Percentiles rank a stretch among this genome's conserved stretches.
Evolutionary conservation across 768 basidiomycete species (phyloP).

Genomic region (Mycena vulgaris): DNA sequence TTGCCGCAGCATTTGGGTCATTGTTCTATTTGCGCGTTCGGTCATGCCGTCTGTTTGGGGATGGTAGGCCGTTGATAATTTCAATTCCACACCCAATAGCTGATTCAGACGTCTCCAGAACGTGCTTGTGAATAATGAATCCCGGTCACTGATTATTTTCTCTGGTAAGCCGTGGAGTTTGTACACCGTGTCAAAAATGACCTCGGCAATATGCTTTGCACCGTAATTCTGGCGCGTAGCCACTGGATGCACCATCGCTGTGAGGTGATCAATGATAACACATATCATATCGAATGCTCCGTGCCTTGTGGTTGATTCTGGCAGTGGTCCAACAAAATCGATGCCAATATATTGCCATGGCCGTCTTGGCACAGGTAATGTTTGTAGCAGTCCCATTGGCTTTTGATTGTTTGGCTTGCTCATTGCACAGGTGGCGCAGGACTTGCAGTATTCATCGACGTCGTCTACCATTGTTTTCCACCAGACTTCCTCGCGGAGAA

Average conservation of each 20-base stretch:
- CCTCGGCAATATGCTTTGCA: constrained; percentile 39
- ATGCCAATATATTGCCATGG: constrained; percentile 47
- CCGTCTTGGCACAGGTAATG: constrained; percentile 33
- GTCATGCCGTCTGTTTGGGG: too few relatives aligned
- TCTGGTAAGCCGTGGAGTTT: constrained; percentile 38
- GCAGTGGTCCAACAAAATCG: constrained; percentile 46
- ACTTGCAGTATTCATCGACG: constrained; percentile 20
- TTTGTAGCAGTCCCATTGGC: constrained; percentile 38
- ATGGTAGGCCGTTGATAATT: too few relatives aligned
- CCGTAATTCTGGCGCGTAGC: constrained; percentile 40
- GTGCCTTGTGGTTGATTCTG: constrained; percentile 36
- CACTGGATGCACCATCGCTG: constrained; percentile 43
- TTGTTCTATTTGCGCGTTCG: too few relatives aligned
- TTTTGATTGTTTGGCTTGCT: constrained; percentile 33
- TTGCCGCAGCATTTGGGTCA: too few relatives aligned
- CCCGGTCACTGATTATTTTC: constrained; percentile 13
- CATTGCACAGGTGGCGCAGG: constrained; percentile 35
- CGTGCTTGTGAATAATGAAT: not conserved
- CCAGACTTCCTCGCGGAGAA: constrained; percentile 26
- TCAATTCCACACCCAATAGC: too few relatives aligned
- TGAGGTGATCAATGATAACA: constrained; percentile 41
- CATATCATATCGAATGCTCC: constrained; percentile 44
- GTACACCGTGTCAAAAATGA: constrained; percentile 37
- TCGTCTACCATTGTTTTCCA: constrained; percentile 27
- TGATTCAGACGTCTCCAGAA: too few relatives aligned